phyloP scores from a whole-genome alignment of 176 grass and related monocot genomes.

The Poa annua region DNA sequence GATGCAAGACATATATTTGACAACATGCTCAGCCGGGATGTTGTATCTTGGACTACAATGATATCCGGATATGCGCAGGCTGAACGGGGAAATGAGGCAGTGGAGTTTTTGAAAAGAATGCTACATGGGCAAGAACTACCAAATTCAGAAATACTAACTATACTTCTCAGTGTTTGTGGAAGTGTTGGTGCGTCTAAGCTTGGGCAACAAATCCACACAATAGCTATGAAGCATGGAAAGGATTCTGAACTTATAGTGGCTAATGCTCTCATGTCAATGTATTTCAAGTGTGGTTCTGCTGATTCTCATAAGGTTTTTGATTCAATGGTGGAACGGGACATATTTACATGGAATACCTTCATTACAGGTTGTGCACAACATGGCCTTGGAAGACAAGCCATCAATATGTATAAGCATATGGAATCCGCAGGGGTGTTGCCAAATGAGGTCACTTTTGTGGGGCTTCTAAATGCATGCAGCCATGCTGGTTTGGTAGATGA shows the following conservation, averaged over 20 bases:
- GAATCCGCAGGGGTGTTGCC: constrained; percentile 46
- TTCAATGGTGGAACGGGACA: constrained; percentile 48
- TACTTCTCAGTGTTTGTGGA: constrained; percentile 49
- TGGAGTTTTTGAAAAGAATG: constrained; percentile 57
- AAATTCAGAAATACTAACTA: constrained; percentile 55
- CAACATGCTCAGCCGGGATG: constrained; percentile 49
- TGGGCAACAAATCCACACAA: constrained; percentile 53
- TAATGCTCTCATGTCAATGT: constrained; percentile 60
- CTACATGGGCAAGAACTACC: constrained; percentile 42
- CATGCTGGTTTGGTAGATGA: constrained; percentile 72
- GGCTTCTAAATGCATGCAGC: constrained; percentile 72
- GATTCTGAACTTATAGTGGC: constrained; percentile 54
- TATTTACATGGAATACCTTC: constrained; percentile 65
- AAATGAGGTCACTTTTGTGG: constrained; percentile 72
- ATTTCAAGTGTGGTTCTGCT: constrained; percentile 52
- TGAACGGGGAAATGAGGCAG: constrained; percentile 42
- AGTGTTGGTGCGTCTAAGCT: constrained; percentile 48
- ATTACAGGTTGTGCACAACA: constrained; percentile 66
- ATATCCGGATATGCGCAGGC: constrained; percentile 58
- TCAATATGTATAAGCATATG: constrained; percentile 60
- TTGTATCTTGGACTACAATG: constrained; percentile 55
- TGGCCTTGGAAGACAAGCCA: constrained; percentile 54
- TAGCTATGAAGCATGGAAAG: constrained; percentile 50
- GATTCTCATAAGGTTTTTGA: constrained; percentile 48
- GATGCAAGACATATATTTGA: constrained; percentile 54